These are phyloP conservation scores for Euphrasia arctica DNA, from an alignment of 305 asterid genomes.

Conservation along the genomic window DNA sequence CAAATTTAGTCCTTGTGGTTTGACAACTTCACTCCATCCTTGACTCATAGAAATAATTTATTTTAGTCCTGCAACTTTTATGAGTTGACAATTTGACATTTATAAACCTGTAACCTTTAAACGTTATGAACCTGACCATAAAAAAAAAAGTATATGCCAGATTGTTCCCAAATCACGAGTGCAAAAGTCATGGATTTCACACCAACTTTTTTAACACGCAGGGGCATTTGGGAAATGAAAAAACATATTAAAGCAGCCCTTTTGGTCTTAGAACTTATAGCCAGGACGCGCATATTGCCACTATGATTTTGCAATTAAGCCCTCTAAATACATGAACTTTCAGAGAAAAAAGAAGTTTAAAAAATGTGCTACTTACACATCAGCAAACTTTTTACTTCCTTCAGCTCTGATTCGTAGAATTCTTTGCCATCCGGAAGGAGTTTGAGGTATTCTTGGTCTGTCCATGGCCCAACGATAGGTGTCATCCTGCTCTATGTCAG, in stretches of 20 bases:
- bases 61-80: not conserved
- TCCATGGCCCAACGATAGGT: conserved; percentile 41
- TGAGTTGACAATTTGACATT: not conserved
- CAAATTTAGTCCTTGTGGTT: not conserved
- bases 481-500: conserved; percentile 32
- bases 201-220: no score
- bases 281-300: not conserved
- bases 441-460: conserved; percentile 33
- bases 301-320: not conserved
- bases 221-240: no score
- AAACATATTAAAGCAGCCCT: not conserved
- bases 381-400: conserved; percentile 46
- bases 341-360: no score
- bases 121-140: no score
- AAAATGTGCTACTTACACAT: conserved; percentile 33
- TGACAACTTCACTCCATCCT: not conserved
- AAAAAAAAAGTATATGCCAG: not conserved
- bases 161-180: not conserved
- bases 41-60: no score
- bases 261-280: not conserved
- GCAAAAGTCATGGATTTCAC: no score
- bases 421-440: conserved; percentile 44
- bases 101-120: no score
- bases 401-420: conserved; percentile 34
- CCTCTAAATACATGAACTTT: no score